Evolutionary conservation across 768 basidiomycete species (phyloP), one percentile per base, ranked within the genome.

Genomic region (Leucosporidium creatinivorum): DNA sequence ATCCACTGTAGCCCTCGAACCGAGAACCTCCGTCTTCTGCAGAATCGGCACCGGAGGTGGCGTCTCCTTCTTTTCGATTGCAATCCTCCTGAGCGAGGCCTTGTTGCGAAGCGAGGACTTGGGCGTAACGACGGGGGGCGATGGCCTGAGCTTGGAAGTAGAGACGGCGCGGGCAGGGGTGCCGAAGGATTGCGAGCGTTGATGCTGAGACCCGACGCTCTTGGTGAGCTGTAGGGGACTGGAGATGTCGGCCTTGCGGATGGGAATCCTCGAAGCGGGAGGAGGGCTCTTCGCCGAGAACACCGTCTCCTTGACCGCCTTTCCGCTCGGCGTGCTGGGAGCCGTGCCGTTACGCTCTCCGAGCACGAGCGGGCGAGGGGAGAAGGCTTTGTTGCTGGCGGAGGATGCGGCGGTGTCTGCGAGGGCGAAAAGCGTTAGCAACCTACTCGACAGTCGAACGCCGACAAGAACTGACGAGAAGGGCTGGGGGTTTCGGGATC

Each of bases 201-300:
- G 54, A 30, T 25, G 54, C 26, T 44, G 39, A 44, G 39, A 44
- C 15, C 39, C 39, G 39, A 44, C 10, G 8, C 39, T 13, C 39
- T 44, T 44, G 8, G 39, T 44, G 57, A 50, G 33, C 2, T 23
- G 18, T 3, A 33, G 26, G 25, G 36, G 33, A 1, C 28, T n/a
- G 1, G 58, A 59, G 52, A 56, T 56, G 58, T 66, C 59, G 65
- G n/a, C n/a, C 31, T 56, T 66, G 15, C 65, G 28, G 25, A 61
- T 21, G 15, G 66, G 61, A 23, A 67, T 67, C 30, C 26, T 36
- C 21, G 57, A 30, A 0, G 67, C 57, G 18, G 36, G 28, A 36
- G 55, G 23, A 26, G 21, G 55, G 31, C 30, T n/a, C n/a, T 58
- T 39, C 21, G 36, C 23, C 19, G 23, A 36, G 23, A 28, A 10